These are phyloP conservation scores for Botryosphaeria dothidea DNA, from an alignment of 2,329 filamentous ascomycete genomes.

Conservation along the genomic window DNA sequence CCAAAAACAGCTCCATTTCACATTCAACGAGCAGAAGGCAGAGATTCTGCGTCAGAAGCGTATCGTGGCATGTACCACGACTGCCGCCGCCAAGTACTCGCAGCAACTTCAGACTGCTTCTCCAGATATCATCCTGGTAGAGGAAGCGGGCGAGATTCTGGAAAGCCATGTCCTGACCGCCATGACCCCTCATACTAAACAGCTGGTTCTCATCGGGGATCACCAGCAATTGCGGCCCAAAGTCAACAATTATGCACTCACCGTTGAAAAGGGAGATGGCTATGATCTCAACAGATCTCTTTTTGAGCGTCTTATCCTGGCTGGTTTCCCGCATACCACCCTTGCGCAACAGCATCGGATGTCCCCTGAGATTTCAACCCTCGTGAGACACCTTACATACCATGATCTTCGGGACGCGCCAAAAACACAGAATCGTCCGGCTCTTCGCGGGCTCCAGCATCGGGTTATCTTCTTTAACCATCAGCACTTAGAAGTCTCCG, in stretches of 20 bases:
- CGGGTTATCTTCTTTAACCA: constrained; percentile 71
- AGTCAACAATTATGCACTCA: constrained; percentile 60
- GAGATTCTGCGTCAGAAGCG: constrained; percentile 52
- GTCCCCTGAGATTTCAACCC: constrained; percentile 64
- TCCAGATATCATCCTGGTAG: constrained; percentile 65
- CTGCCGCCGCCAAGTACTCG: constrained; percentile 64
- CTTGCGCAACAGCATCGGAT: constrained; percentile 68
- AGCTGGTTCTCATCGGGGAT: constrained; percentile 71
- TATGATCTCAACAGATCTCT: constrained; percentile 68
- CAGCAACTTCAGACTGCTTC: constrained; percentile 54
- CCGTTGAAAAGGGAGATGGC: constrained; percentile 63
- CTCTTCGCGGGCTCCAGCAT: constrained; percentile 58
- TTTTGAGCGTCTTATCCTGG: constrained; percentile 66
- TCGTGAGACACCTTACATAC: constrained; percentile 62
- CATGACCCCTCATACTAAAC: constrained; percentile 56
- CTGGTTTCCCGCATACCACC: constrained; percentile 55
- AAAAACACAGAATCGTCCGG: constrained; percentile 49
- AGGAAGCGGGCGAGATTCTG: constrained; percentile 74
- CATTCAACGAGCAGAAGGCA: constrained; percentile 30
- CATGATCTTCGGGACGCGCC: constrained; percentile 59
- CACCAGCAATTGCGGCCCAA: constrained; percentile 73
- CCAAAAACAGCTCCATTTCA: constrained; percentile 32
- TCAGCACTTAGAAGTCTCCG: constrained; percentile 49
- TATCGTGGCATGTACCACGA: constrained; percentile 72
- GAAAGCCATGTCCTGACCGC: constrained; percentile 68